Evolutionary conservation across 2,329 filamentous ascomycete species (phyloP).

Genomic region (Nemania sp.): DNA sequence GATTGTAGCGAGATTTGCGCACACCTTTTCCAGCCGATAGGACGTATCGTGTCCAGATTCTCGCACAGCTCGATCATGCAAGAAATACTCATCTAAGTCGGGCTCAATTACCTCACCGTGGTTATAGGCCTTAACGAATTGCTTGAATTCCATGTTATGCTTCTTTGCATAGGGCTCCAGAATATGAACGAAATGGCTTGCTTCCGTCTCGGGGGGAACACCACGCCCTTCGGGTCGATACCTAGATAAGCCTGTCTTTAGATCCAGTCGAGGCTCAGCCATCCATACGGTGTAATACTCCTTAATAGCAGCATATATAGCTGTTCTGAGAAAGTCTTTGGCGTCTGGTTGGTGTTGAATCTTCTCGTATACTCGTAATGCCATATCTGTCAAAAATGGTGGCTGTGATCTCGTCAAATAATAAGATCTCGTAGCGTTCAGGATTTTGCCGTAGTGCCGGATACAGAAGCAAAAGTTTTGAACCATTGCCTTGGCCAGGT

Average conservation of each 20-base stretch:
- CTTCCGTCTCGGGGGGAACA: slow-evolving; percentile 91
- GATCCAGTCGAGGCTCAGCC: slow-evolving; percentile 80
- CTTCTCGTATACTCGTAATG: slow-evolving; percentile 89
- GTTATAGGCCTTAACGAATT: slow-evolving; percentile 94
- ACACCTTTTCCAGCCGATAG: slow-evolving; percentile 89
- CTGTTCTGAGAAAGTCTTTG: slow-evolving; percentile 81
- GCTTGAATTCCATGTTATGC: slow-evolving; percentile 81
- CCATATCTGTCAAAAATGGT: slow-evolving; percentile 97
- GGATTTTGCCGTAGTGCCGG: slow-evolving; percentile 96
- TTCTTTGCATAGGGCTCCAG: slow-evolving; percentile 86
- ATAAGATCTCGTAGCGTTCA: slow-evolving; percentile 96
- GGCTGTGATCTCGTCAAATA: slow-evolving; percentile 95
- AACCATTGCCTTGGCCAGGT: slow-evolving; percentile 94
- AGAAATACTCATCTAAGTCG: slow-evolving; percentile 92
- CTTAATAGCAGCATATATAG: slow-evolving; percentile 93
- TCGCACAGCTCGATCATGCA: slow-evolving; percentile 94
- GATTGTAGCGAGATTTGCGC: slow-evolving; percentile 89
- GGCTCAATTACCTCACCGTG: slow-evolving; percentile 80
- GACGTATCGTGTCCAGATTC: slow-evolving; percentile 98
- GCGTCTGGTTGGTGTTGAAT: slow-evolving; percentile 88
- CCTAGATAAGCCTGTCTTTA: slow-evolving; percentile 80
- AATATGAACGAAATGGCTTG: slow-evolving; percentile 86
- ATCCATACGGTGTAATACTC: slow-evolving; percentile 95
- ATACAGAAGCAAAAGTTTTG: slow-evolving; percentile 98
- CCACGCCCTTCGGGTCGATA: slow-evolving; percentile 87